Evolutionary conservation across 345 rosid species (phyloP), one percentile per base, ranked within the genome.

Genomic region (Nephelium lappaceum): DNA sequence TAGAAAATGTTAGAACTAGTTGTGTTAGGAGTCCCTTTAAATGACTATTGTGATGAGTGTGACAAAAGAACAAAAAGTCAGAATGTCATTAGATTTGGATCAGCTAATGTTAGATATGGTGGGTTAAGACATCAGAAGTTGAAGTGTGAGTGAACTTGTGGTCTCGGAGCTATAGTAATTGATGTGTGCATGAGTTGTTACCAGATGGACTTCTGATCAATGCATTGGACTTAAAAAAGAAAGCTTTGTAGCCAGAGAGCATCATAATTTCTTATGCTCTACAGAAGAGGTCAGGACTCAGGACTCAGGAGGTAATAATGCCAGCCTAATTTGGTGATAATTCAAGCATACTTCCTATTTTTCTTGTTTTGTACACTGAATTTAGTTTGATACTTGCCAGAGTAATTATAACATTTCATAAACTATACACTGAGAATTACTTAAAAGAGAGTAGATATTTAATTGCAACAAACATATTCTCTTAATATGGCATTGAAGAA

Each of bases 401-500:
- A 23, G 41, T 9, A 74, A 42, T 74, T 23, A 43, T 27, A 25
- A 25, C 55, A 73, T 7, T 7, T 61, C 39, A 61, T 61, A 5
- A 73, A 49, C 23, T 57, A 19, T 0, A 43, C 5, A 53, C 60
- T 64, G 31, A 27, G 11, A 24, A 25, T 63, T 75, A 25, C 62
- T 25, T 19, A 75, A 64, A 45, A 3, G 31, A 75, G 71, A 65
- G 0, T 9, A 62, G 27, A 45, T 74, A 43, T 45, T 18, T 18
- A 45, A 25, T 19, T 19, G 45, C 9, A 27, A 45, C 31, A 19
- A 75, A 43, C 14, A n/a, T 25, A 42, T 47, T 75, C 67, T 45
- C 72, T 75, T 23, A 51, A 38, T 21, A 27, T 75, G 64, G 71
- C 72, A 51, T 66, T 51, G 71, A 27, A 51, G 41, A 76, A 76